These are phyloP conservation scores for Parietichytrium sp. DNA, from an alignment of 108 stramenopile genomes.

Conservation along the genomic window DNA sequence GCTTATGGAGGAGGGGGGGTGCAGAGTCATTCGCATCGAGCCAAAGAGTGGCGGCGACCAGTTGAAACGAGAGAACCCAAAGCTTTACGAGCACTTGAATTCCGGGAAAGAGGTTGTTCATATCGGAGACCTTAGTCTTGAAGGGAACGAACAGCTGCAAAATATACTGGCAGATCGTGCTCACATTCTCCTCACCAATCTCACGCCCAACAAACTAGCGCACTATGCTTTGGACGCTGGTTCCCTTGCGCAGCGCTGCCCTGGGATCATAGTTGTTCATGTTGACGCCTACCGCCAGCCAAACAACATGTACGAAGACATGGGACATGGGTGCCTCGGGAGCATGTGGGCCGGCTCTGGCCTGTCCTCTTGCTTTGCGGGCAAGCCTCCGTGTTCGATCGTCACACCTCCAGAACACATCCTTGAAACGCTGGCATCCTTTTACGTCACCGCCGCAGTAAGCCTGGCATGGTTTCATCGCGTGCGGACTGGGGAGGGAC, in stretches of 20 bases:
- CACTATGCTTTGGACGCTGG: not conserved
- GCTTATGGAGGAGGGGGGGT: not conserved
- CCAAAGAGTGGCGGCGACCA: not conserved
- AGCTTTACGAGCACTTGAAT: not conserved
- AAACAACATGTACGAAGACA: too few species aligned
- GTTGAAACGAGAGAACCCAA: not conserved
- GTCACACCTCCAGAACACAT: not conserved
- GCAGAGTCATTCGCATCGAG: constrained; percentile 10
- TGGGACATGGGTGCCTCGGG: not conserved
- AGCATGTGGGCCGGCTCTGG: not conserved
- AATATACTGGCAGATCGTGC: not conserved
- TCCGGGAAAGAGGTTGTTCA: constrained; percentile 14
- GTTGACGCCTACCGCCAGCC: not conserved
- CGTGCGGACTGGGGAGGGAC: not conserved
- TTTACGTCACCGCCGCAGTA: not conserved
- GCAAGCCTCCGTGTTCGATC: not conserved
- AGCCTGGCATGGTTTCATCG: not conserved
- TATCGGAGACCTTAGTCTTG: not conserved
- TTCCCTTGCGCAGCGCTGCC: not conserved
- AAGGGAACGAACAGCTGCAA: not conserved
- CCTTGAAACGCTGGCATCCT: not conserved
- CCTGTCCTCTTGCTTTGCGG: not conserved
- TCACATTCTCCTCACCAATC: not conserved
- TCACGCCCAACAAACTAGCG: not conserved
- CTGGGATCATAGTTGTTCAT: not conserved